These are phyloP conservation scores for Conticribra guillardii DNA, from an alignment of 108 stramenopile genomes.

Conservation along the genomic window DNA sequence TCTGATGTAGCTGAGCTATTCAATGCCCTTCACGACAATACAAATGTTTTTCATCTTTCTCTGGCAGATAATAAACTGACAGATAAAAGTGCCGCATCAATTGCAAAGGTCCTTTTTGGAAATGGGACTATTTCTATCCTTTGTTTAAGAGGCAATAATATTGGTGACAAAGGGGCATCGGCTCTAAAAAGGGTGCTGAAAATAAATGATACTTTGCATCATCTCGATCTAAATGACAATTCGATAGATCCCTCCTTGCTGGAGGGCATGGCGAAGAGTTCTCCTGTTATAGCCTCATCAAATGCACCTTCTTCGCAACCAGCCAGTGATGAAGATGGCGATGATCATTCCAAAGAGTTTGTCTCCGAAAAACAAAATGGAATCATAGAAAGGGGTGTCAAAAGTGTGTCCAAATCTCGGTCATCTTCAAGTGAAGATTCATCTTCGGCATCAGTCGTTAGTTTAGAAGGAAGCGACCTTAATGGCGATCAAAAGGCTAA, in stretches of 20 bases:
- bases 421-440: no score
- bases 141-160: slow-evolving; percentile 13
- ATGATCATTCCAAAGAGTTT: background rate
- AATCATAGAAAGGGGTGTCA: background rate
- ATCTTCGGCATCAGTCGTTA: no score
- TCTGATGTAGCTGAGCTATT: slow-evolving; percentile 10
- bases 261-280: slow-evolving; percentile 3
- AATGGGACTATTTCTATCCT: slow-evolving; percentile 3
- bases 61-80: slow-evolving; percentile 1
- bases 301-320: background rate
- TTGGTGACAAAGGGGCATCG: slow-evolving; percentile 9
- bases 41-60: slow-evolving; percentile 5
- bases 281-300: background rate
- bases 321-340: background rate
- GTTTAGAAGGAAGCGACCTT: no score
- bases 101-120: slow-evolving; percentile 3
- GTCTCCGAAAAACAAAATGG: background rate
- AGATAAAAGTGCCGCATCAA: slow-evolving; percentile 7
- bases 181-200: slow-evolving; percentile 1
- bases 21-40: slow-evolving; percentile 4
- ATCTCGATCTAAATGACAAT: slow-evolving; percentile 21
- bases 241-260: background rate
- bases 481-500: no score
- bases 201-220: slow-evolving; percentile 1
- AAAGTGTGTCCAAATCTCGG: background rate